Percentiles rank a stretch among this genome's conserved stretches.
Conservation (phyloP, 2,329 filamentous ascomycete genomes). For the Neonectria punicea region DNA sequence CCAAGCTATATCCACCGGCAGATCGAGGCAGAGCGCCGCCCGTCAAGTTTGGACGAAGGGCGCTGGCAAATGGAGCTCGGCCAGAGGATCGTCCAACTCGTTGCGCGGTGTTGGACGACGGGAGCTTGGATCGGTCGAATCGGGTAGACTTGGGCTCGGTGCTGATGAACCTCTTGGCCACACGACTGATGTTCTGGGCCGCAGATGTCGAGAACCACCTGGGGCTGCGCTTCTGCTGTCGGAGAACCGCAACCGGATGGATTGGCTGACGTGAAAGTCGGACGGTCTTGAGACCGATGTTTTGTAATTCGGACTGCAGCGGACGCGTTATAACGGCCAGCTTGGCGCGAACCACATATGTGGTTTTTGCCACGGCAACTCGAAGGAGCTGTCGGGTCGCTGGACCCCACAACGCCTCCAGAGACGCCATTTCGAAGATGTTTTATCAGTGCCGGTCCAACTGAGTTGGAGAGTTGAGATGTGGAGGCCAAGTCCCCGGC, state of each 20-base stretch:
- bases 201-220: conserved; percentile 61
- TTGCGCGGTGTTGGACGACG: conserved; percentile 60
- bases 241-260: conserved; percentile 63
- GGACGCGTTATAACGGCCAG: conserved; percentile 57
- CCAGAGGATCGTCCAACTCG: conserved; percentile 72
- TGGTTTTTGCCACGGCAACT: conserved; percentile 61
- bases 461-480: conserved; percentile 35
- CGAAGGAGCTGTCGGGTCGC: conserved; percentile 65
- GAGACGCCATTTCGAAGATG: conserved; percentile 61
- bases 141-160: conserved; percentile 50
- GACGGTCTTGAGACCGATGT: conserved; percentile 55
- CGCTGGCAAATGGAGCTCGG: conserved; percentile 86
- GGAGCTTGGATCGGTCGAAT: conserved; percentile 61
- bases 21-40: conserved; percentile 86
- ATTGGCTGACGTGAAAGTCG: conserved; percentile 60
- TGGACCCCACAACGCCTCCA: conserved; percentile 67
- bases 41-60: conserved; percentile 90
- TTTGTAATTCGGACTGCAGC: conserved; percentile 58
- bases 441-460: conserved; percentile 36
- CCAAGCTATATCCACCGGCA: conserved; percentile 85
- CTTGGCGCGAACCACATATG: conserved; percentile 62
- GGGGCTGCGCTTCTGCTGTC: conserved; percentile 56
- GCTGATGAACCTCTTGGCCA: conserved; percentile 63
- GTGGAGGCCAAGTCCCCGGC: conserved; percentile 28
- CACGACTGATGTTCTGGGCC: conserved; percentile 55